Conservation (phyloP, 129 eudicot species). For the Saposhnikovia divaricata region DNA sequence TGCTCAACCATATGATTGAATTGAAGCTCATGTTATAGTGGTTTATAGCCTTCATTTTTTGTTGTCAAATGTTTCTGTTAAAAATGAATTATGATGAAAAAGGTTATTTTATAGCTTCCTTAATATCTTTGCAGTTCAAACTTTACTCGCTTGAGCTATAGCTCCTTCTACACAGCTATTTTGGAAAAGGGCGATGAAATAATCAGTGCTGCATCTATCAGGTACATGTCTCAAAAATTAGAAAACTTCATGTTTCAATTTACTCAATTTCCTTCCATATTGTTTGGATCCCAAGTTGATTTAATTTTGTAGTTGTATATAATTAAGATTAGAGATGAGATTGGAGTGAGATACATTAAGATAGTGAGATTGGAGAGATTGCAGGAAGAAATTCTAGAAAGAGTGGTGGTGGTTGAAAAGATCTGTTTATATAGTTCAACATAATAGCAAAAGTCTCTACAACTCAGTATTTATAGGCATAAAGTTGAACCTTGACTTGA, state of each 20-base stretch:
- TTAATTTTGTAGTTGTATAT: neutral
- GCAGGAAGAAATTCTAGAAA: too few species aligned
- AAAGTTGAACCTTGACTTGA: neutral
- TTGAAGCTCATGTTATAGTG: neutral
- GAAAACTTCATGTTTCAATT: neutral
- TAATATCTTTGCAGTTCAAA: constrained; percentile 52
- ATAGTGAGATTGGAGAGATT: too few species aligned
- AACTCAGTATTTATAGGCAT: neutral
- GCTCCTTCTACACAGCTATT: constrained; percentile 68
- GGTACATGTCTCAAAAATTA: constrained; percentile 33
- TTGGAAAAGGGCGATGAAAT: constrained; percentile 93
- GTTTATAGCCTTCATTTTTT: neutral
- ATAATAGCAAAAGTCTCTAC: neutral
- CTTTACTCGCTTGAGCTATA: constrained; percentile 62
- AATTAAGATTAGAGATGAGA: neutral
- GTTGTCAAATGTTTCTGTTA: neutral
- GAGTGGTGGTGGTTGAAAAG: neutral
- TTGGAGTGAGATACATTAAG: neutral
- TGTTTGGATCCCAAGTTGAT: neutral
- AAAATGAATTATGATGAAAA: neutral
- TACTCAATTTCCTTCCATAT: neutral
- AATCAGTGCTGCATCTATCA: constrained; percentile 79
- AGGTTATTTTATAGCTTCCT: neutral
- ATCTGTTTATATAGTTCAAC: neutral
- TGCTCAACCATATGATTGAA: neutral